Evolutionary conservation across 305 asterid species (phyloP).

Genomic region (Fraxinus floribunda): DNA sequence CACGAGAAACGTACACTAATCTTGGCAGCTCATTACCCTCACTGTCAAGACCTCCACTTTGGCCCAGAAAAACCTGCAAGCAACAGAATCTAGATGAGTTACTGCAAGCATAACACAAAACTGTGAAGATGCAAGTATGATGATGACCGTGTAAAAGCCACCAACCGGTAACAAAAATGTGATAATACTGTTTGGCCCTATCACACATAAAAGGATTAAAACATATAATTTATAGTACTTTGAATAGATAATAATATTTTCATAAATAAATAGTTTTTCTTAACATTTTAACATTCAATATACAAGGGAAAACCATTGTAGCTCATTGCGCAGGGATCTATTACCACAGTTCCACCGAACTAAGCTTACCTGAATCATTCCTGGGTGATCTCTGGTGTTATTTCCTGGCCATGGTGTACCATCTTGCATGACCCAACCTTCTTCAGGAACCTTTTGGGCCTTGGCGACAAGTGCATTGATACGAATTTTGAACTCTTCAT

Average conservation of each 20-base stretch:
- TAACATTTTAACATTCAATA: not conserved
- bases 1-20: constrained; percentile 97
- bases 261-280: not conserved
- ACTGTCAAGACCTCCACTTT: constrained; percentile 96
- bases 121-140: constrained; percentile 1
- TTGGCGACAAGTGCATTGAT: constrained; percentile 83
- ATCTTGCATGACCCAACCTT: constrained; percentile 99
- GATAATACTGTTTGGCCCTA: not conserved
- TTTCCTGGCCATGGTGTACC: constrained; percentile 99
- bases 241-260: not conserved
- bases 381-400: constrained; percentile 38
- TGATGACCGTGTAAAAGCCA: not conserved
- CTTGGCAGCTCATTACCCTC: constrained; percentile 97
- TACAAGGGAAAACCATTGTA: not conserved
- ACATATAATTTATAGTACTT: not conserved
- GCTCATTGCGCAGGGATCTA: not conserved
- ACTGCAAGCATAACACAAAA: constrained; percentile 10
- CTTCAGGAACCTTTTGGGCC: constrained; percentile 93
- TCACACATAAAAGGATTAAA: not conserved
- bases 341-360: not conserved
- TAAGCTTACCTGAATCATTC: constrained; percentile 89
- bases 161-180: not conserved
- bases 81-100: constrained; percentile 22
- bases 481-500: constrained; percentile 96
- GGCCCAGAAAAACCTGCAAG: constrained; percentile 92